Evolutionary conservation across 345 rosid genomes (phyloP), one percentile per base, ranked within the genome.

Genomic region (Luvunga scandens): DNA sequence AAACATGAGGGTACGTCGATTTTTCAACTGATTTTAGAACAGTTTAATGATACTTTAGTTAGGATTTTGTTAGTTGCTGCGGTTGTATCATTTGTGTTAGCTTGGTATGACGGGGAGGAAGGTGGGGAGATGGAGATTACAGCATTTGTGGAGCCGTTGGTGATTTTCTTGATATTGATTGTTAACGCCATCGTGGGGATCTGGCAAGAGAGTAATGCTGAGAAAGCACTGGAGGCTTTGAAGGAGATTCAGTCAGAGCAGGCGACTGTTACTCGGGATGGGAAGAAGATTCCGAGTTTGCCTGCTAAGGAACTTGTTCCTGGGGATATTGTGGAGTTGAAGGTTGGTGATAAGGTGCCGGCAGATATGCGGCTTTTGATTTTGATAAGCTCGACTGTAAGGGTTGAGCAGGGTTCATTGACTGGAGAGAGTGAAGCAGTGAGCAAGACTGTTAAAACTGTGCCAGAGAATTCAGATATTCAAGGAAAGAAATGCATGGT

Each of bases 371-470:
- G 97, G 71, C 84, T 88, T 45, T 45, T 91, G 85, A 82, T 79
- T 70, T 81, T 89, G 84, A 81, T 88, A 75, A 93, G 97, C 88
- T 95, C 99, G 4, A 93, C 98, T 0, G 69, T 93, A 31, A 89
- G 98, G 80, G 59, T 91, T 55, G 99, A 93, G 87, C 96, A 95
- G 79, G 93, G 98, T 6, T 96, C 99, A 0, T 85, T 96, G 82
- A 94, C 98, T 0, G 99, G 99, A 72, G 98, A 95, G 90, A 90
- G 94, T 72, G 98, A 93, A 77, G 95, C 98, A 1, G 91, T 95
- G 78, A 91, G 89, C 75, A 92, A 93, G 89, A 93, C 92, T 77
- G 88, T 79, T 21, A 91, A 85, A 85, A 81, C 83, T 63, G 97
- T 92, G 69, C 84, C 88, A 0, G 97, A 87, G 82, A 81, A 89